phyloP scores from a whole-genome alignment of 306 rosid genomes.

The Cercis canadensis region DNA sequence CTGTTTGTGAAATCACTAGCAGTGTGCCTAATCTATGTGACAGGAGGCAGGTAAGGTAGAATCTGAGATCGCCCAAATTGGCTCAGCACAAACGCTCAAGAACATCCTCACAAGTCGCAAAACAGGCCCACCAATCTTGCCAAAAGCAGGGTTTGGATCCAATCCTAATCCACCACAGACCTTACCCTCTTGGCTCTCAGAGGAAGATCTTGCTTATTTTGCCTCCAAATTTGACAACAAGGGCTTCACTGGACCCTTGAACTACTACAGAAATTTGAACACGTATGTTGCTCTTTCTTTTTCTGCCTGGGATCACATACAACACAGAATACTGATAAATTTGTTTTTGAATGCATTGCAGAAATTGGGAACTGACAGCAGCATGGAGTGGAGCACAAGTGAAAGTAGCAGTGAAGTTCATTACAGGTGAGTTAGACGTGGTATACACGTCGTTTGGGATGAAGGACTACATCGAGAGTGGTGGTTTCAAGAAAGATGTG shows the following conservation, averaged over 20 bases:
- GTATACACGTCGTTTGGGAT: slow-evolving; percentile 32
- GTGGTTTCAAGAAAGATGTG: slow-evolving; percentile 49
- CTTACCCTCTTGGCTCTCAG: slow-evolving; percentile 54
- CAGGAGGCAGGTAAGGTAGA: slow-evolving; percentile 43
- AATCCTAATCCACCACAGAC: not conserved
- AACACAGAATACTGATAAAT: no score
- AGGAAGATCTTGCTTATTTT: slow-evolving; percentile 46
- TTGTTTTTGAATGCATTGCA: not conserved
- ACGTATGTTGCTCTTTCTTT: slow-evolving; percentile 16
- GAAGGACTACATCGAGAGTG: slow-evolving; percentile 40
- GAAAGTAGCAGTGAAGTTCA: slow-evolving; percentile 48
- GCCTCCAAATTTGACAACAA: slow-evolving; percentile 45
- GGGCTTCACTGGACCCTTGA: slow-evolving; percentile 50
- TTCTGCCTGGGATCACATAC: not conserved
- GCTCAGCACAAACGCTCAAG: not conserved
- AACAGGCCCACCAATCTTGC: slow-evolving; percentile 35
- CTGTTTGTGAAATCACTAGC: not conserved
- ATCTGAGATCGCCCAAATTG: slow-evolving; percentile 1
- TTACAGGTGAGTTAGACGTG: slow-evolving; percentile 44
- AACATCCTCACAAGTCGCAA: slow-evolving; percentile 24
- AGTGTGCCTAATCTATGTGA: not conserved
- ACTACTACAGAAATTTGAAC: slow-evolving; percentile 49
- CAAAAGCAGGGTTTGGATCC: slow-evolving; percentile 25
- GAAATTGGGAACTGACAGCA: slow-evolving; percentile 51
- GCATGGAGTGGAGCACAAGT: slow-evolving; percentile 43